Evolutionary conservation across 108 stramenopile genomes (phyloP), one percentile per base, ranked within the genome.

Genomic region (Stephanodiscus minutulus): DNA sequence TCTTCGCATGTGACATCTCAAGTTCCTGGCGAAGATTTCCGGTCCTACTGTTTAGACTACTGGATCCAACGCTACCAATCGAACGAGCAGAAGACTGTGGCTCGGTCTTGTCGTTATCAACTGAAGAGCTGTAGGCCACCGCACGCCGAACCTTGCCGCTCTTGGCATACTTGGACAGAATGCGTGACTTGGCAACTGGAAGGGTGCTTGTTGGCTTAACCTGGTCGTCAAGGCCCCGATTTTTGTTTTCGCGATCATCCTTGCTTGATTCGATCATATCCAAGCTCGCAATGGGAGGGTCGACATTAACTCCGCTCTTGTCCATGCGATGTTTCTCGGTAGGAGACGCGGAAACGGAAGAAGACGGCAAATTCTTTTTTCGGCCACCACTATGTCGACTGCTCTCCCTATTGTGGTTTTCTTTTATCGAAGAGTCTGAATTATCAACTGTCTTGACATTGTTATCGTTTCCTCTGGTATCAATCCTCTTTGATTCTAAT

Each of bases 81-180:
- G 55, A 56, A 20, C 55, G 55, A 56, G 5, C 13, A 28, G 55
- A 29, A 17, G 55, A 56, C 27, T 28, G 55, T 17, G 13, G 13
- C 55, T 56, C 55, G 27, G 5, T 56, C n/a, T 68, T 68, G 35
- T 20, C 24, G 28, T 13, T 35, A 18, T 1, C 48, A 24, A 18
- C 49, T 33, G 58, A 28, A 6, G 47, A 41, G 18, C 46, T 13
- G 21, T 48, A 36, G 33, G 50, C 35, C 7, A 48, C 53, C 11
- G n/a, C 37, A 29, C 66, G 66, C 17, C 73, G 31, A 21, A 65
- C 54, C 55, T 61, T 81, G 31, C 79, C 75, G 43, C 57, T 71
- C 49, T 66, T 76, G 33, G 70, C 49, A 39, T 72, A 76, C 33
- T 72, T 81, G 11, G 70, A 64, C 52, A 76, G 39, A 35, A 76